Evolutionary conservation across 2,329 filamentous ascomycete species (phyloP), one percentile per base, ranked within the genome.

Genomic region (Aspergillaceae sp.): DNA sequence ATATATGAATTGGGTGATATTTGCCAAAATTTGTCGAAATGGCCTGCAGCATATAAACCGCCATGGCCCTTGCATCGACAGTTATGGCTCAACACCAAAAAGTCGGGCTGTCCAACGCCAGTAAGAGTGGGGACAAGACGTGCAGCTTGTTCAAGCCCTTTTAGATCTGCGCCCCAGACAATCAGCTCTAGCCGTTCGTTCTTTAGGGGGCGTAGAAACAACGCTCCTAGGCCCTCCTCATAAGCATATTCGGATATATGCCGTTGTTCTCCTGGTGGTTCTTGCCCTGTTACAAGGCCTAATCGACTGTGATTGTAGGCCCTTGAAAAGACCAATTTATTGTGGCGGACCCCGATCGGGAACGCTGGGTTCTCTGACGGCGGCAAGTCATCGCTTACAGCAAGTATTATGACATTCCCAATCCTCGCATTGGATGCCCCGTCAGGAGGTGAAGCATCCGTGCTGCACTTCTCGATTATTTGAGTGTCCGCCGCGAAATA

Each of bases 81-180:
- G 27, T 60, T 66, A 44, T 63, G 55, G 38, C 71, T 66, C 29
- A 76, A 53, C 2, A 81, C 58, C 4, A 80, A 64, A 53, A 79
- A 80, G 52, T 81, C 77, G 8, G 78, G 77, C 52, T 78, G 75
- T 0, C 77, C 76, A 42, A 72, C 73, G 6, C 78, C 78, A 11
- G 77, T 76, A 43, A 79, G 58, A 52, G 74, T 73, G 0, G 78
- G 78, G 27, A 79, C 66, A 34, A 81, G 61, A 29, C 77, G 68
- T 4, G 74, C 71, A 36, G 76, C 77, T 46, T 73, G 68, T 30
- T 64, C 61, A 41, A 80, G 58, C 4, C 71, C 73, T 26, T 64
- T 60, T 26, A 62, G 59, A 58, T 78, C 73, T 27, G 57, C 55
- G 10, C 76, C 78, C 78, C 77, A 81, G 5, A 81, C 58, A 3